A percentile compares a stretch with the other conserved stretches of the same genome.
Conservation (phyloP, 176 grass and related monocot genomes). For the Elaeis guineensis region DNA sequence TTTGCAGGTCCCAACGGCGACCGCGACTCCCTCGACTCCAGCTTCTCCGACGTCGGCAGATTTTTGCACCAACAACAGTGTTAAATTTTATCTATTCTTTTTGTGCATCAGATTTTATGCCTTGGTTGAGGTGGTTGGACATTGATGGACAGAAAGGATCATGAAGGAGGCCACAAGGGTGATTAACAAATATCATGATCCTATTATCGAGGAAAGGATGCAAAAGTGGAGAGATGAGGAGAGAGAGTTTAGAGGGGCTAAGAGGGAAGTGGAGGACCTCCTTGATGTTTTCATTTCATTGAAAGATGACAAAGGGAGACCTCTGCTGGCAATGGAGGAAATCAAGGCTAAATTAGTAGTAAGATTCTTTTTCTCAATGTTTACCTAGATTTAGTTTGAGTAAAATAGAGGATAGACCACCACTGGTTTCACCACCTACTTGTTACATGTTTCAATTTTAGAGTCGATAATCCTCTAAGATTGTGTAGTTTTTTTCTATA, state of each 20-base stretch:
- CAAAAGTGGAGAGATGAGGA: conserved; percentile 7
- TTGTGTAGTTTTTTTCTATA: too few species aligned
- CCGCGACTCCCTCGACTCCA: too few species aligned
- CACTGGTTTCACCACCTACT: too few species aligned
- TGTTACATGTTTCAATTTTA: neutral
- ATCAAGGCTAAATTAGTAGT: conserved; percentile 34
- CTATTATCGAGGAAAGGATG: conserved; percentile 22
- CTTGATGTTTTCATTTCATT: conserved; percentile 36
- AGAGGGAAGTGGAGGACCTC: conserved; percentile 17
- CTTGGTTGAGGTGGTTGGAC: conserved; percentile 17
- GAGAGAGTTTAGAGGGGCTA: neutral
- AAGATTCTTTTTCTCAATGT: neutral
- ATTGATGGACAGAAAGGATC: conserved; percentile 35
- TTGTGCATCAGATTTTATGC: conserved; percentile 37
- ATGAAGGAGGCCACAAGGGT: conserved; percentile 1
- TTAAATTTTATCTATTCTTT: conserved; percentile 26
- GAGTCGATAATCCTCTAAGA: too few species aligned
- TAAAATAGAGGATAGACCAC: too few species aligned
- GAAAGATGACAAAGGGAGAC: neutral
- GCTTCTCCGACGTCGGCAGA: too few species aligned
- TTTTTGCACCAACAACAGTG: too few species aligned
- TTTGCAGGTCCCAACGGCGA: too few species aligned
- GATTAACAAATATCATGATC: conserved; percentile 23
- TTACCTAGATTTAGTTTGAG: too few species aligned
- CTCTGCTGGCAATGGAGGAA: conserved; percentile 24